These are phyloP conservation scores for Metschnikowia borealis DNA, from an alignment of 805 yeast genomes.

Conservation along the genomic window DNA sequence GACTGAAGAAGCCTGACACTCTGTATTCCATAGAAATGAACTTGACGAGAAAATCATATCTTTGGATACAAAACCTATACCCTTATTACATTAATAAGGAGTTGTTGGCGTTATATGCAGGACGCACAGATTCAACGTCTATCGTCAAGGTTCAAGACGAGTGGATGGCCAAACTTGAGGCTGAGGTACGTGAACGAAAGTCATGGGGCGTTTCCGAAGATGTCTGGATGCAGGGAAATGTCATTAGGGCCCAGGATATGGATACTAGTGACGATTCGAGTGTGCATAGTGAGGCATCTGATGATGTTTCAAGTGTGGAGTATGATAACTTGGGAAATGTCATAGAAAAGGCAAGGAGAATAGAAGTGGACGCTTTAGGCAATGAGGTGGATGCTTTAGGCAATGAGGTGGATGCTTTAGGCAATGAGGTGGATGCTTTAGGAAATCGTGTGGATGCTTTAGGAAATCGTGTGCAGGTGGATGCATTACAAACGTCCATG, in stretches of 20 bases:
- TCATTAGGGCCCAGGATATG: constrained; percentile 44
- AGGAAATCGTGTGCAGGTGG: too few relatives aligned
- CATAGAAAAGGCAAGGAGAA: constrained; percentile 6
- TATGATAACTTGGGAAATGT: constrained; percentile 19
- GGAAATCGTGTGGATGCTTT: too few relatives aligned
- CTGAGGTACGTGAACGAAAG: constrained; percentile 61
- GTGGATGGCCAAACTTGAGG: constrained; percentile 67
- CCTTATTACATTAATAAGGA: constrained; percentile 85
- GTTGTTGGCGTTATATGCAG: constrained; percentile 64
- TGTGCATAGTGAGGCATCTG: constrained; percentile 10
- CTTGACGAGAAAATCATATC: too few relatives aligned
- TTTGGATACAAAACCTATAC: too few relatives aligned
- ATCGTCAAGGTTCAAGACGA: constrained; percentile 66
- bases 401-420: not conserved
- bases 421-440: not conserved
- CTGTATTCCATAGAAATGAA: too few relatives aligned
- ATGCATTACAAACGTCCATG: too few relatives aligned
- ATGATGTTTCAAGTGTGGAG: constrained; percentile 15
- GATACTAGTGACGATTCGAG: not conserved
- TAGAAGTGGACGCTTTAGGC: too few relatives aligned
- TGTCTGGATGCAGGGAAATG: constrained; percentile 76
- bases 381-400: too few relatives aligned
- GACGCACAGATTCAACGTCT: constrained; percentile 77
- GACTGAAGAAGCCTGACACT: too few relatives aligned
- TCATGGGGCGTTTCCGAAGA: constrained; percentile 51